A percentile compares a stretch with the other conserved stretches of the same genome.
These are phyloP conservation scores for Paramecium pentaurelia DNA, from an alignment of 73 alveolate genomes.

Conservation along the genomic window DNA sequence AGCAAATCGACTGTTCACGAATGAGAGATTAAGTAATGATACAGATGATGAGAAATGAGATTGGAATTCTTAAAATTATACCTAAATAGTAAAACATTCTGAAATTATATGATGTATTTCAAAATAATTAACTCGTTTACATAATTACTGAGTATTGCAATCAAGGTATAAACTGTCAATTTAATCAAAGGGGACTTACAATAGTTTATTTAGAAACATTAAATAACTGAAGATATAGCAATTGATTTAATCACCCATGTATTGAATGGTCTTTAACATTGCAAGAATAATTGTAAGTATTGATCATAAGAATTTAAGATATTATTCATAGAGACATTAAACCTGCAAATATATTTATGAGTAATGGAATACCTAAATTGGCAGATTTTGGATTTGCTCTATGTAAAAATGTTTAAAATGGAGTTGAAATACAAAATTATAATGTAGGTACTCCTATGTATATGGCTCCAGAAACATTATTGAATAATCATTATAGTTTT, in stretches of 20 bases:
- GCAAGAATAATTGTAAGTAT: slow-evolving; percentile 32
- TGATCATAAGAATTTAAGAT: not conserved
- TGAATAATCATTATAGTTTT: slow-evolving; percentile 74
- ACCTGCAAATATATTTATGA: slow-evolving; percentile 57
- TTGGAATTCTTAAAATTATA: not conserved
- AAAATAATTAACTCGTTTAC: not conserved
- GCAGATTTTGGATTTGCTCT: slow-evolving; percentile 63
- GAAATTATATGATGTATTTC: slow-evolving; percentile 47
- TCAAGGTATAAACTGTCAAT: slow-evolving; percentile 17
- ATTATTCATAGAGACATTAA: slow-evolving; percentile 66
- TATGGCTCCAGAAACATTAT: slow-evolving; percentile 79
- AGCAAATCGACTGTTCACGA: slow-evolving; percentile 42
- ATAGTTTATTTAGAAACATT: not conserved
- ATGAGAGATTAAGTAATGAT: slow-evolving; percentile 27
- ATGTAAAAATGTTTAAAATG: slow-evolving; percentile 31
- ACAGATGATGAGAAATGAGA: slow-evolving; percentile 39
- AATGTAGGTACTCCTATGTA: slow-evolving; percentile 89
- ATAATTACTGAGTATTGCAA: slow-evolving; percentile 56
- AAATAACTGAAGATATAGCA: slow-evolving; percentile 18
- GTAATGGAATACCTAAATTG: slow-evolving; percentile 50
- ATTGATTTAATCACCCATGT: slow-evolving; percentile 5
- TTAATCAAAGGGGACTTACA: slow-evolving; percentile 6
- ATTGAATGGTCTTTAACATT: slow-evolving; percentile 40
- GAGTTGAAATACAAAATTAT: slow-evolving; percentile 32
- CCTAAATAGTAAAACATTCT: not conserved